These are phyloP conservation scores for Graphilbum fragrans DNA, from an alignment of 2,329 filamentous ascomycete genomes.

Conservation along the genomic window DNA sequence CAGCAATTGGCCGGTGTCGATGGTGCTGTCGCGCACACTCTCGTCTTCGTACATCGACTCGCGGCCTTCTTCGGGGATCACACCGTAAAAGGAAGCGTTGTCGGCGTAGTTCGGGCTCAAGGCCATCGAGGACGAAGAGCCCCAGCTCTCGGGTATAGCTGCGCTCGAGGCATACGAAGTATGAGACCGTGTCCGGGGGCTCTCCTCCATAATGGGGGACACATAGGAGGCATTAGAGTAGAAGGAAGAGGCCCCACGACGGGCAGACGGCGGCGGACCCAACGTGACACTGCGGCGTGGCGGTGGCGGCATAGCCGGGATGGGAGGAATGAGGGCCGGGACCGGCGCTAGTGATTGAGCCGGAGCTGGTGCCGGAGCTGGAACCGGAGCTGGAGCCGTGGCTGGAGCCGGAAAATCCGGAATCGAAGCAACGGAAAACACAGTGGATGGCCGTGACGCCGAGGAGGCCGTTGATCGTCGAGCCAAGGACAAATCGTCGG, in stretches of 20 bases:
- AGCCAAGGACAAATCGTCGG: conserved; percentile 29
- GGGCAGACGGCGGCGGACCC: conserved; percentile 47
- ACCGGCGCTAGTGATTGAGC: too few species aligned
- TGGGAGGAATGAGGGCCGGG: too few species aligned
- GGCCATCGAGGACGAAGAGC: conserved; percentile 29
- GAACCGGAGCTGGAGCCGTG: conserved; percentile 13
- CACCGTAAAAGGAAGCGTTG: conserved; percentile 30
- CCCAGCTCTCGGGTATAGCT: conserved; percentile 59
- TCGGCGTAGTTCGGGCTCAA: conserved; percentile 33
- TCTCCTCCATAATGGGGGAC: conserved; percentile 66
- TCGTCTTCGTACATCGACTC: conserved; percentile 30
- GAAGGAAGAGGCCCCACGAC: conserved; percentile 50
- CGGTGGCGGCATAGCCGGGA: conserved; percentile 9
- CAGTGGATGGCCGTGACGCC: conserved; percentile 38
- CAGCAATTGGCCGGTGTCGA: conserved; percentile 44
- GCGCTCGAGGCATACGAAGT: conserved; percentile 60
- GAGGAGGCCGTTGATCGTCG: conserved; percentile 23
- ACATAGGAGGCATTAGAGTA: conserved; percentile 57
- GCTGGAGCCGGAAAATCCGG: conserved; percentile 44
- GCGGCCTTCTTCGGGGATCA: conserved; percentile 30
- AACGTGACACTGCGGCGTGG: conserved; percentile 38
- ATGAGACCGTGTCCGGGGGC: conserved; percentile 41
- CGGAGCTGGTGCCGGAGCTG: conserved; percentile 13
- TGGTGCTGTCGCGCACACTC: conserved; percentile 32
- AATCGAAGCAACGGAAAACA: conserved; percentile 43